Percentiles rank a stretch among this genome's conserved stretches.
These are phyloP conservation scores for Cucurbita argyrosperma DNA, from an alignment of 306 rosid species.

Conservation along the genomic window DNA sequence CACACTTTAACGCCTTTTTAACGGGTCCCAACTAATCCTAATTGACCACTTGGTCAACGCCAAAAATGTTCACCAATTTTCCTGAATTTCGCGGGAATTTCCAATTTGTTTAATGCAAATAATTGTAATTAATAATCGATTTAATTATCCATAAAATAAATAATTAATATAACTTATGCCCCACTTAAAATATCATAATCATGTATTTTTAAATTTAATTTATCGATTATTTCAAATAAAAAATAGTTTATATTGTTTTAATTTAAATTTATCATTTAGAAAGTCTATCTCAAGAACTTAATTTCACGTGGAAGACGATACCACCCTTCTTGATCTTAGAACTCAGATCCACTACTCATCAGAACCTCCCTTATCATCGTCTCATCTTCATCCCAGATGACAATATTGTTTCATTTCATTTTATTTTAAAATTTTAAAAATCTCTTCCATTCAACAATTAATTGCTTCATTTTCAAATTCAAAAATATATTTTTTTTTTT, in stretches of 20 bases:
- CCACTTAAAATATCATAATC: too few relatives aligned
- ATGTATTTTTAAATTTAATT: too few relatives aligned
- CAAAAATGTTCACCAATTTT: background rate
- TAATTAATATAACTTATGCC: too few relatives aligned
- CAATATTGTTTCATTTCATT: background rate
- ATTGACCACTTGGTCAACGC: background rate
- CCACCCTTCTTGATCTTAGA: conserved; percentile 31
- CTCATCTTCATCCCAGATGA: conserved; percentile 22
- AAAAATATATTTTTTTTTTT: too few relatives aligned
- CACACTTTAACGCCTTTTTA: background rate
- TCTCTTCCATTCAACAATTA: too few relatives aligned
- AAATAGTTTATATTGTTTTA: too few relatives aligned
- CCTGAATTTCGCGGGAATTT: background rate
- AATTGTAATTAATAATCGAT: too few relatives aligned
- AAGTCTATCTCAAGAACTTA: background rate
- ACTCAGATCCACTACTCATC: conserved; percentile 26
- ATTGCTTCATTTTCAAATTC: too few relatives aligned
- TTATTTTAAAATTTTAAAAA: too few relatives aligned
- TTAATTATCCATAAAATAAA: too few relatives aligned
- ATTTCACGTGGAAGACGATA: conserved; percentile 11
- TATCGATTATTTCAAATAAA: too few relatives aligned
- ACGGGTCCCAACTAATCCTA: background rate
- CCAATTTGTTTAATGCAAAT: background rate
- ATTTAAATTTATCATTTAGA: background rate
- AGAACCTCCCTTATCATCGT: conserved; percentile 39